Base-by-base conservation (phyloP, 192 early-diverging fungal species). In the Geosiphon pyriformis region DNA sequence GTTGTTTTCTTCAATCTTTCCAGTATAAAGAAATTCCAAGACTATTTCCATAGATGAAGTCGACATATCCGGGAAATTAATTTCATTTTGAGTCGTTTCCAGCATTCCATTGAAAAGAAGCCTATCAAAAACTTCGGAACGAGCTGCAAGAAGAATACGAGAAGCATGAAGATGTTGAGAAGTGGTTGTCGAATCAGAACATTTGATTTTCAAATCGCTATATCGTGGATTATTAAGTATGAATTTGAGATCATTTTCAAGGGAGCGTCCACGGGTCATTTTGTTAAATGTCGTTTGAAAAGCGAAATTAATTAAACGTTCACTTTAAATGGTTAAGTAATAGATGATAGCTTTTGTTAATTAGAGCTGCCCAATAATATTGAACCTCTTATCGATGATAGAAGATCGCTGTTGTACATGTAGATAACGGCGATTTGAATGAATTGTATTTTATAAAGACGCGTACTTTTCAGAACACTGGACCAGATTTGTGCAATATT, bases 11-110 rank as follows among this genome's bases (percentile, higher is more conserved):
- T 15, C 46, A 3, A 65, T 54, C 15, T 51, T 22, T 4, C 63
- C 63, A 26, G 46, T 52, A 65, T 65, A 65, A 33, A 65, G 49
- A 65, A 30, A 65, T 54, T 65, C 63, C 29, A 65, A 26, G 18
- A 65, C 49, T 25, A 54, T 37, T 65, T 48, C 20, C 46, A 65
- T 29, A 7, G 51, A 29, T 35, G 30, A n/a, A 22, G 52, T 48
- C 31, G 8, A 32, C 29, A 65, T 48, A 32, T 65, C 50, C 17
- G 51, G 50, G n/a, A 65, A 65, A 23, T 48, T 33, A 29, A 65
- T 34, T 8, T 33, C 12, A 53, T 12, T 25, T 30, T 46, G 2
- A 29, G 42, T 42, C 0, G 22, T 26, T 30, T 46, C 26, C 26
- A 8, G 8, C 11, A 3, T 37, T 22, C 15, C 12, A 4, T 33